A percentile compares a stretch with the other conserved stretches of the same genome.
Conservation (phyloP, 352 stramenopile genomes). For the Globisporangium parvum region DNA sequence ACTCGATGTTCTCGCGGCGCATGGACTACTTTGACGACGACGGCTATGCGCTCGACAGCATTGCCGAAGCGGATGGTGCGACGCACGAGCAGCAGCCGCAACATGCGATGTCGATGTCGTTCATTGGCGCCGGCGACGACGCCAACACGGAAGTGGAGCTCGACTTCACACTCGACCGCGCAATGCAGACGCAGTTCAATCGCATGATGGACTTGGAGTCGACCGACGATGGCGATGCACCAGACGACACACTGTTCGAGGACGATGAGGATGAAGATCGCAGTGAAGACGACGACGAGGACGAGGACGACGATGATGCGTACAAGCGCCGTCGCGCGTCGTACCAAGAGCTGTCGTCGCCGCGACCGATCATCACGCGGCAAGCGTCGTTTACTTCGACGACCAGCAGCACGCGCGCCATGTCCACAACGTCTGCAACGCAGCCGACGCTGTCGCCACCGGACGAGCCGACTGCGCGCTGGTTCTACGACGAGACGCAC, state of each 20-base stretch:
- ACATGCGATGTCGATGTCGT: slow-evolving; percentile 76
- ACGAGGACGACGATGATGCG: slow-evolving; percentile 3
- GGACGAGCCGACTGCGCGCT: slow-evolving; percentile 68
- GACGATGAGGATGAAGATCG: slow-evolving; percentile 31
- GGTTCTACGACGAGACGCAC: slow-evolving; percentile 67
- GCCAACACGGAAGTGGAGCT: slow-evolving; percentile 76
- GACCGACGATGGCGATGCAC: slow-evolving; percentile 27
- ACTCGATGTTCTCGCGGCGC: slow-evolving; percentile 59
- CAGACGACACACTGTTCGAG: slow-evolving; percentile 13
- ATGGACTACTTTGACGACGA: slow-evolving; percentile 51
- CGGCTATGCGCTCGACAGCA: slow-evolving; percentile 14
- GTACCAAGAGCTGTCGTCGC: slow-evolving; percentile 32
- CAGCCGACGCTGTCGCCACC: slow-evolving; percentile 45
- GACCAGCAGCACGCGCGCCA: slow-evolving; percentile 31
- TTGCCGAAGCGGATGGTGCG: slow-evolving; percentile 14
- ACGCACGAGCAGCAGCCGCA: not conserved
- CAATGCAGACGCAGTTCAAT: slow-evolving; percentile 73
- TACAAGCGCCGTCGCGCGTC: slow-evolving; percentile 10
- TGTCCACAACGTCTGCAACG: slow-evolving; percentile 37
- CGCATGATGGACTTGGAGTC: slow-evolving; percentile 62
- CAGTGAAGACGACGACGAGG: slow-evolving; percentile 24
- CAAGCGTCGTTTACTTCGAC: slow-evolving; percentile 54
- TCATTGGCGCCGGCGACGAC: slow-evolving; percentile 63
- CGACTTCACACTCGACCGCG: slow-evolving; percentile 68
- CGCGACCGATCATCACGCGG: slow-evolving; percentile 38